These are phyloP conservation scores for Salix viminalis DNA, from an alignment of 345 rosid genomes.

Conservation along the genomic window DNA sequence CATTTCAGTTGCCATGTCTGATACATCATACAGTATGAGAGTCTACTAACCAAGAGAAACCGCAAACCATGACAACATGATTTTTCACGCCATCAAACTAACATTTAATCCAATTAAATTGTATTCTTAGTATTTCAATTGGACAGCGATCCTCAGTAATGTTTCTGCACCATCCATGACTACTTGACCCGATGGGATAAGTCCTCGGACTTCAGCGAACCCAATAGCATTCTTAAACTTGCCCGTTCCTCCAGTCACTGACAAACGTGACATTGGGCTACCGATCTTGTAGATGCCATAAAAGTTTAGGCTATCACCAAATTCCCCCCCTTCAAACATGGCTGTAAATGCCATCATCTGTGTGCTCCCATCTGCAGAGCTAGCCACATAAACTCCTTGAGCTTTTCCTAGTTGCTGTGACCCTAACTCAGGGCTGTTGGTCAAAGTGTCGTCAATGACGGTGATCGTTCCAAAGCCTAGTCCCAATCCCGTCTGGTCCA, in stretches of 20 bases:
- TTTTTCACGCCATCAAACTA: constrained; percentile 15
- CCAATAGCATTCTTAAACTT: constrained; percentile 68
- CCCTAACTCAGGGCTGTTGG: constrained; percentile 73
- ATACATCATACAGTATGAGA: constrained; percentile 1
- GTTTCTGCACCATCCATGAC: constrained; percentile 65
- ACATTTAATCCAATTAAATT: background rate
- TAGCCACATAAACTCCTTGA: constrained; percentile 86
- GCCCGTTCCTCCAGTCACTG: constrained; percentile 89
- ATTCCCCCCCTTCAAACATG: constrained; percentile 87
- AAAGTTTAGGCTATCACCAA: constrained; percentile 83
- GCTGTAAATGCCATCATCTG: constrained; percentile 98
- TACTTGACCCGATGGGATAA: constrained; percentile 69
- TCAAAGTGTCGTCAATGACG: constrained; percentile 73
- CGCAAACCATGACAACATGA: background rate
- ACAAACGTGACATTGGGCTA: constrained; percentile 62
- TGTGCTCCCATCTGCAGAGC: constrained; percentile 71
- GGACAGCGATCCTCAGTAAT: constrained; percentile 60
- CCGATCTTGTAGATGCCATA: constrained; percentile 74
- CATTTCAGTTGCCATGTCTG: background rate
- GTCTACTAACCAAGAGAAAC: constrained; percentile 1
- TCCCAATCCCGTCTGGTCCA: constrained; percentile 84
- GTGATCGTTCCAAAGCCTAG: constrained; percentile 91
- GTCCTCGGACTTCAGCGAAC: constrained; percentile 58
- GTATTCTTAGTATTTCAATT: constrained; percentile 42
- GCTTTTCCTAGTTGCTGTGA: constrained; percentile 77